Evolutionary conservation across 2,329 filamentous ascomycete species (phyloP), one percentile per base, ranked within the genome.

Genomic region (Colletotrichum lentis): DNA sequence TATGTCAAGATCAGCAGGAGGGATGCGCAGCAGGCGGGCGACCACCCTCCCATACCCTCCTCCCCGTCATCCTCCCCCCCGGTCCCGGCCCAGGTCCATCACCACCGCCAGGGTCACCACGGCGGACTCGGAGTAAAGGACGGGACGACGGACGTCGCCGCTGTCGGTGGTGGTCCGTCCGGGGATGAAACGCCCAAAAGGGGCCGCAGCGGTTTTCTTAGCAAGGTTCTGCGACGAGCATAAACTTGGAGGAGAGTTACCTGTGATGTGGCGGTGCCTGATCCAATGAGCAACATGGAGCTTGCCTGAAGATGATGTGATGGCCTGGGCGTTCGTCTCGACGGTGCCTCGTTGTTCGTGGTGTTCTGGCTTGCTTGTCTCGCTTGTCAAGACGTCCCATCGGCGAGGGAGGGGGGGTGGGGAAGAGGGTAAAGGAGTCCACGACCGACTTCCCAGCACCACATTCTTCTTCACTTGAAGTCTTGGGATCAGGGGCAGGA

Each of bases 161-260:
- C 22, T 27, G 69, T n/a, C 44, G 54, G n/a, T 49, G 54, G n/a
- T 49, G 35, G 39, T 14, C 43, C 49, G 22, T 39, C 54, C n/a
- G 55, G 50, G 31, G 63, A 67, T 63, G 67, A 72, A 64, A 68
- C 72, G 22, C 71, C 73, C 47, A 71, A 71, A 62, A 72, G 74
- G 41, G 74, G 78, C 18, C 74, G 77, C 31, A 74, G 74, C 18
- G 73, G 75, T 24, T 67, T 80, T 57, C 72, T 80, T 22, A 77
- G 75, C 47, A 80, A 79, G 73, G 76, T 80, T 70, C 78, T 80
- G 52, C 73, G 77, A 58, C 74, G 76, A 62, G 68, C 69, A 66
- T 75, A 52, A 54, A 35, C 37, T n/a, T 37, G 61, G 31, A 56
- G 27, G n/a, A 16, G 22, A 44, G 35, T 5, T 27, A 43, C 22